phyloP scores from a whole-genome alignment of 2,329 filamentous ascomycete genomes.

The Fusarium globosum region DNA sequence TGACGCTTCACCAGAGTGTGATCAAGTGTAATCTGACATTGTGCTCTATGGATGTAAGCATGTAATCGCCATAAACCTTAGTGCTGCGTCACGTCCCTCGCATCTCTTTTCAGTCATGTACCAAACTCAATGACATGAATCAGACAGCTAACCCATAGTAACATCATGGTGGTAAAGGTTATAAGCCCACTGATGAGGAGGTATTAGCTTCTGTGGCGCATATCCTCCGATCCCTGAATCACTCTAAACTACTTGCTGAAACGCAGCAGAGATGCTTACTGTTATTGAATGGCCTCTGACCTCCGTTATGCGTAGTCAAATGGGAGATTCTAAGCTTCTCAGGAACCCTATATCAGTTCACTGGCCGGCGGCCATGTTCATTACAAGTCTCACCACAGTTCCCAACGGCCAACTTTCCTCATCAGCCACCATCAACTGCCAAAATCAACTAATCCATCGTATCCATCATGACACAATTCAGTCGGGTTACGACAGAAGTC shows the following conservation, averaged over 20 bases:
- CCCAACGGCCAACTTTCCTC: accelerated
- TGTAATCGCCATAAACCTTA: neutral
- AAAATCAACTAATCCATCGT: accelerated
- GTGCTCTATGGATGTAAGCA: neutral
- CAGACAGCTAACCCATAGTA: neutral
- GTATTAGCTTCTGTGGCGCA: neutral
- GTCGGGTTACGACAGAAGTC: accelerated
- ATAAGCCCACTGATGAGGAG: accelerated
- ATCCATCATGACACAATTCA: neutral
- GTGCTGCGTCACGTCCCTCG: neutral
- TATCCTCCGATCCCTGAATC: neutral
- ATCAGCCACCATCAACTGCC: accelerated
- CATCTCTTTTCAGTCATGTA: accelerated
- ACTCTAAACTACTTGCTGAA: neutral
- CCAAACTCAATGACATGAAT: accelerated
- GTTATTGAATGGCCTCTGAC: accelerated
- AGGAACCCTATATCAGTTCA: neutral
- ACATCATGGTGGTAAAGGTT: accelerated
- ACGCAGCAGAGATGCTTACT: accelerated
- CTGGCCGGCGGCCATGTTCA: no score
- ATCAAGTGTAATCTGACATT: neutral
- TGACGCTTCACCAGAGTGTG: neutral
- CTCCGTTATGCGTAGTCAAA: neutral
- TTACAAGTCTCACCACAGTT: no score
- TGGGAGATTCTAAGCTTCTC: accelerated